Percentiles rank a stretch among this genome's conserved stretches.
These are phyloP conservation scores for Metroxylon sagu DNA, from an alignment of 176 grass and related monocot genomes.

Conservation along the genomic window DNA sequence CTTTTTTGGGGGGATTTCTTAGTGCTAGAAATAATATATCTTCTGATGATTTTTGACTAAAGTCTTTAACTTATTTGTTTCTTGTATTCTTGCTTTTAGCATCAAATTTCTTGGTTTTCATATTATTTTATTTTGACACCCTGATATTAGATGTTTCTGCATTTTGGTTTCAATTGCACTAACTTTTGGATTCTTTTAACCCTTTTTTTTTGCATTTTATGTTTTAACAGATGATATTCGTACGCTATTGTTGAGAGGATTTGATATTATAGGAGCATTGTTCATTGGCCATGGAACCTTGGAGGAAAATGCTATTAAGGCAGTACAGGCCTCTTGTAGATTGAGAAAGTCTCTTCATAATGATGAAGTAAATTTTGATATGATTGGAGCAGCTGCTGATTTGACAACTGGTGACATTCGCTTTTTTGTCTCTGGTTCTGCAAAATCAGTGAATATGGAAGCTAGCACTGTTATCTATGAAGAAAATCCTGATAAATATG, in stretches of 20 bases:
- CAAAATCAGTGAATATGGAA: constrained; percentile 20
- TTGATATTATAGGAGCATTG: constrained; percentile 76
- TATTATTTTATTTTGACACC: too few species aligned
- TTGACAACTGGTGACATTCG: constrained; percentile 30
- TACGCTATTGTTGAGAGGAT: constrained; percentile 52
- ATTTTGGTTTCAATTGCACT: too few species aligned
- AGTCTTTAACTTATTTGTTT: too few species aligned
- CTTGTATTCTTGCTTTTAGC: too few species aligned
- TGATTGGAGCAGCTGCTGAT: constrained; percentile 43
- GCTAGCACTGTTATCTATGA: constrained; percentile 52
- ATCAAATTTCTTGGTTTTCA: too few species aligned
- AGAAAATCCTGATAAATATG: constrained; percentile 44
- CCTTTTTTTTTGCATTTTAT: background rate
- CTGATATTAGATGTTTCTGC: too few species aligned
- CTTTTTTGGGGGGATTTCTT: too few species aligned
- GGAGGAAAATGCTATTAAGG: constrained; percentile 24
- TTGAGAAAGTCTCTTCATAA: constrained; percentile 45
- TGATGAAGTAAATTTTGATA: constrained; percentile 35
- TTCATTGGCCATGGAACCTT: constrained; percentile 26
- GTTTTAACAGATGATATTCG: constrained; percentile 58
- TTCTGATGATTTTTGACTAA: too few species aligned
- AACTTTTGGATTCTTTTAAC: too few species aligned
- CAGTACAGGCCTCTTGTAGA: constrained; percentile 34
- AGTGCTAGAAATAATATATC: too few species aligned
- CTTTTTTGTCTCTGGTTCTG: constrained; percentile 37